These are phyloP conservation scores for Proliferodiscus dingleyae DNA, from an alignment of 2,329 filamentous ascomycete species.

Conservation along the genomic window DNA sequence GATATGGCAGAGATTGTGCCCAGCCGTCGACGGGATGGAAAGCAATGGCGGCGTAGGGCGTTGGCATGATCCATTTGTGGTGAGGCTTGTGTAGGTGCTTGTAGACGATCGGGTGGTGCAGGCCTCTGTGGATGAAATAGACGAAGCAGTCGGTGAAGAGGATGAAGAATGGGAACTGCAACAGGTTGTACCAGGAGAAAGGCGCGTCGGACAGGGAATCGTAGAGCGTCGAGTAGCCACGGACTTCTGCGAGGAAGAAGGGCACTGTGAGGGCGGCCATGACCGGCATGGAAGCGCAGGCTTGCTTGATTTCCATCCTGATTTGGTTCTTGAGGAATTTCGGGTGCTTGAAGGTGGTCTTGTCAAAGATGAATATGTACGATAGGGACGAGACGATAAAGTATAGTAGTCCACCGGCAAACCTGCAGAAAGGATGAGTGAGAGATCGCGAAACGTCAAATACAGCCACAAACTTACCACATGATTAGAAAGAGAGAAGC, in stretches of 20 bases:
- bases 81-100: slow-evolving; percentile 92
- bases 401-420: slow-evolving; percentile 82
- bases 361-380: slow-evolving; percentile 87
- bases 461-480: slow-evolving; percentile 63
- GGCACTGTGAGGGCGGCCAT: slow-evolving; percentile 80
- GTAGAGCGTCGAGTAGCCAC: slow-evolving; percentile 83
- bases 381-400: slow-evolving; percentile 79
- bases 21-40: slow-evolving; percentile 95
- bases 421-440: slow-evolving; percentile 45
- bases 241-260: slow-evolving; percentile 77
- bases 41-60: slow-evolving; percentile 84
- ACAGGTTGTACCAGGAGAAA: slow-evolving; percentile 68
- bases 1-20: slow-evolving; percentile 83
- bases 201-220: slow-evolving; percentile 72
- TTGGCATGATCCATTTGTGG: slow-evolving; percentile 99
- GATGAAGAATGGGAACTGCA: slow-evolving; percentile 86
- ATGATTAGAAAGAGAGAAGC: slow-evolving; percentile 77
- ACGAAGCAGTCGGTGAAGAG: slow-evolving; percentile 85
- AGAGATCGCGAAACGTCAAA: background rate
- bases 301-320: slow-evolving; percentile 76
- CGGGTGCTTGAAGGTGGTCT: slow-evolving; percentile 80
- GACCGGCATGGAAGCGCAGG: slow-evolving; percentile 68
- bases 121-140: slow-evolving; percentile 84
- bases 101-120: slow-evolving; percentile 79
- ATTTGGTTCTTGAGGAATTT: slow-evolving; percentile 96